A percentile compares a stretch with the other conserved stretches of the same genome.
phyloP scores from a whole-genome alignment of 108 stramenopile species.

The Stephanodiscus minutulus region DNA sequence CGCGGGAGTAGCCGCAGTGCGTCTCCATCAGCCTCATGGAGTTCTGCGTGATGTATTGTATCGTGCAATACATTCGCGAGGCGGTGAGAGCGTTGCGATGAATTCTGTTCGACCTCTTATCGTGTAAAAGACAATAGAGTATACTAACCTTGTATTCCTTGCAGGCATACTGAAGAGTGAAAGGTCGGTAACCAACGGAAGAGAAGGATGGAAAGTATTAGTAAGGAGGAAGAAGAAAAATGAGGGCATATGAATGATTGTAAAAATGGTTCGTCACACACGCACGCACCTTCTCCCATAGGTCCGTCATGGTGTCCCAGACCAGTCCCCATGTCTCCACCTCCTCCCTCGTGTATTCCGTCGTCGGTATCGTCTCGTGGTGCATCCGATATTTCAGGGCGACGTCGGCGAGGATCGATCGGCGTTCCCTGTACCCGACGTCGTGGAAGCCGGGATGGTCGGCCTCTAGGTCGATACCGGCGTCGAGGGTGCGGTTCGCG shows the following conservation, averaged over 20 bases:
- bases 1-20: constrained; percentile 84
- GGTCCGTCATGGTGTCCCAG: constrained; percentile 84
- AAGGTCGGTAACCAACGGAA: no score
- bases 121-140: background rate
- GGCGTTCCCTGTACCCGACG: constrained; percentile 77
- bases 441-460: constrained; percentile 95
- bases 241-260: background rate
- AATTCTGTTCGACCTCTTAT: background rate
- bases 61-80: background rate
- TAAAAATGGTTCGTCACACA: background rate
- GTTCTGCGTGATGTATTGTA: constrained; percentile 23
- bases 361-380: constrained; percentile 67
- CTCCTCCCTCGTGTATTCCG: constrained; percentile 90
- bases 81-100: background rate
- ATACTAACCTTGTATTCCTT: constrained; percentile 80
- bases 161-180: constrained; percentile 74
- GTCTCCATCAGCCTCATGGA: constrained; percentile 76
- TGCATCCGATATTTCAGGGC: constrained; percentile 77
- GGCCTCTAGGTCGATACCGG: constrained; percentile 75
- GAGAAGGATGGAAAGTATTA: background rate
- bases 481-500: constrained; percentile 87
- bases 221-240: background rate
- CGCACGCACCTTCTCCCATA: constrained; percentile 62
- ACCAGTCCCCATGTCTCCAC: constrained; percentile 91
- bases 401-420: constrained; percentile 67